A percentile compares a stretch with the other conserved stretches of the same genome.
phyloP scores from a whole-genome alignment of 768 basidiomycete genomes.

The Rhodotorula babjevae region DNA sequence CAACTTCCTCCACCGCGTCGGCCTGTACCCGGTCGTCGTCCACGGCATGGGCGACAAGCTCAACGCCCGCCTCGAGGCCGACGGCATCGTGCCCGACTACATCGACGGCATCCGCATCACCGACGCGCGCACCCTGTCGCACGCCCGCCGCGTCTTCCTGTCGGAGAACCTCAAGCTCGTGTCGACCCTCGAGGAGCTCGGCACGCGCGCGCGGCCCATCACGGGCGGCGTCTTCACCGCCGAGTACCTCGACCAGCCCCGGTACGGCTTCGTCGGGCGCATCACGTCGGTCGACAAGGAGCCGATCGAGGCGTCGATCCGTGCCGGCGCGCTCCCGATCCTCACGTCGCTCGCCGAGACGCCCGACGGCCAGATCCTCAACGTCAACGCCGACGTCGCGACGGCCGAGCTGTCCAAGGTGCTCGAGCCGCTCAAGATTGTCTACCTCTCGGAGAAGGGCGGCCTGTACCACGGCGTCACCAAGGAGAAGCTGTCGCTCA shows the following conservation, averaged over 20 bases:
- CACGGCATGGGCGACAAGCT: constrained; percentile 74
- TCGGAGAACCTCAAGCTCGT: constrained; percentile 97
- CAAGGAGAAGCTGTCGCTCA: constrained; percentile 89
- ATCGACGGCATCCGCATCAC: constrained; percentile 94
- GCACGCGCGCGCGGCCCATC: constrained; percentile 94
- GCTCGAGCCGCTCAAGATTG: constrained; percentile 96
- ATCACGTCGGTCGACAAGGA: constrained; percentile 92
- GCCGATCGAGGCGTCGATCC: constrained; percentile 92
- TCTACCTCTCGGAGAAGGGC: constrained; percentile 96
- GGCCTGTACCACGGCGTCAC: constrained; percentile 96
- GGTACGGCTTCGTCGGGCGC: constrained; percentile 93
- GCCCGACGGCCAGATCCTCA: constrained; percentile 92
- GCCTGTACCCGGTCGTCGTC: constrained; percentile 93
- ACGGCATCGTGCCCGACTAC: constrained; percentile 92
- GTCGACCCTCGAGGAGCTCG: constrained; percentile 82
- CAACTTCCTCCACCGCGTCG: constrained; percentile 93
- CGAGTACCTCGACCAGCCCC: constrained; percentile 87
- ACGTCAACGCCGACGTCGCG: constrained; percentile 98
- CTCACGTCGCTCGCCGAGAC: constrained; percentile 91
- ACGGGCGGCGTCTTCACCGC: constrained; percentile 97
- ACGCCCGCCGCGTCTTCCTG: constrained; percentile 92
- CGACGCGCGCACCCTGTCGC: constrained; percentile 86
- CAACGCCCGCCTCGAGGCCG: constrained; percentile 86
- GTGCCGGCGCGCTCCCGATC: constrained; percentile 92
- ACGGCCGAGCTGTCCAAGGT: constrained; percentile 97